Evolutionary conservation across 257 asterid genomes (phyloP), one percentile per base, ranked within the genome.

Genomic region (Coffea eugenioides): DNA sequence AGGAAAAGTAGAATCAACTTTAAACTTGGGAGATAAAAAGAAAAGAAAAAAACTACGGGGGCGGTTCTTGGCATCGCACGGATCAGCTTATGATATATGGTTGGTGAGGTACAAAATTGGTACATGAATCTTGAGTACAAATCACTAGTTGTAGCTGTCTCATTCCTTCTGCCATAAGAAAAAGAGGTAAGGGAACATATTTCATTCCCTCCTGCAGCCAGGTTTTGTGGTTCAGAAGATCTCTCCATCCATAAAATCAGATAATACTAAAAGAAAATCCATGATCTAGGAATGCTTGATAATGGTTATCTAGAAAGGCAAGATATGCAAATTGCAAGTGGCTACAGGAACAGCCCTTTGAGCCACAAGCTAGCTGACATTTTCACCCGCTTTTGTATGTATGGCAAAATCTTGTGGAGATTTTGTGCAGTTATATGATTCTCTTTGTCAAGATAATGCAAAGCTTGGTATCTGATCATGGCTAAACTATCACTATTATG

Each of bases 21-120:
- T 70, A 75, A 51, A 66, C n/a, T 11, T 23, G 25, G 6, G n/a
- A 68, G 65, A 65, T 77, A 39, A 31, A 61, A 49, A 36, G 34
- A 31, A 31, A 31, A 31, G 1, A 31, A 49, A 39, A 59, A 39
- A 46, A 80, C 25, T 69, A 56, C 83, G 73, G 49, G 72, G 76
- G n/a, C 83, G 77, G 79, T 84, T 84, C 81, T 70, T 70, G 85
- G 81, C 85, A 84, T 81, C 75, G 31, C 80, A 76, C 31, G 18
- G 31, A 34, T 15, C 59, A 31, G 20, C 21, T 11, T 41, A 57
- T 27, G 27, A 61, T 10, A 57, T 41, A 57, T 31, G 27, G 34
- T 79, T 52, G 59, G 59, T 14, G 59, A 52, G 59, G 20, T 52
- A 52, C 21, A 52, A 52, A 52, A 52, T 52, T 61, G 10, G 62